Conservation (phyloP, 2,329 filamentous ascomycete species). For the Torrubiellomyces zombiae region DNA sequence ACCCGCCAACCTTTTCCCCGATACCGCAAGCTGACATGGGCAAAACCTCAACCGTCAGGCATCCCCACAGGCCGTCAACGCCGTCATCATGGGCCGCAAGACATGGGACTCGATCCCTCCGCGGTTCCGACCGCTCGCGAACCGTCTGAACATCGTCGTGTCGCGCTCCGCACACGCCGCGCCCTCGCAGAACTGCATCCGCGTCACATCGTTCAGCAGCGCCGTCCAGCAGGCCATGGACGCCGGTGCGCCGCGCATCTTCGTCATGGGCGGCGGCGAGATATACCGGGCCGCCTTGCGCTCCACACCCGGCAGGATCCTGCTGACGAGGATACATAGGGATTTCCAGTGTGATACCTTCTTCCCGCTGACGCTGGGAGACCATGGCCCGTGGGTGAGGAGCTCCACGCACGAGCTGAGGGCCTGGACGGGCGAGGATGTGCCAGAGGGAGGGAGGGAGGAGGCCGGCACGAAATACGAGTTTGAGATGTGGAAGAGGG, state of each 20-base stretch:
- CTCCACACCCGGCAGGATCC: conserved; percentile 39
- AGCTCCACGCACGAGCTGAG: conserved; percentile 35
- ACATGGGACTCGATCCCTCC: conserved; percentile 85
- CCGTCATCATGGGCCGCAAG: conserved; percentile 93
- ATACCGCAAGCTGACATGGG: too few relatives aligned
- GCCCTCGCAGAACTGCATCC: conserved; percentile 24
- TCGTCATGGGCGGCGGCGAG: conserved; percentile 80
- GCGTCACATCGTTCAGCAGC: conserved; percentile 39
- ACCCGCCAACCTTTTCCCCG: not conserved
- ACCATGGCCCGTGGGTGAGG: conserved; percentile 34
- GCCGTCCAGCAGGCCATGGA: conserved; percentile 33
- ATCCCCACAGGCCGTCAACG: conserved; percentile 34
- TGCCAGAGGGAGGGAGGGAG: conserved; percentile 36
- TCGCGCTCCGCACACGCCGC: conserved; percentile 30
- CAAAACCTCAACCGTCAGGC: conserved; percentile 12
- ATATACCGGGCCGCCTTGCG: conserved; percentile 63
- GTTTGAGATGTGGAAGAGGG: conserved; percentile 59
- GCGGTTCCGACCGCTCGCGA: conserved; percentile 62
- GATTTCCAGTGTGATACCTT: conserved; percentile 66
- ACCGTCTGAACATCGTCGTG: conserved; percentile 69
- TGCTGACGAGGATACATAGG: conserved; percentile 50
- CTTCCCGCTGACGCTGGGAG: conserved; percentile 45
- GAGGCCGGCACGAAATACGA: conserved; percentile 51
- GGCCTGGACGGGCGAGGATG: conserved; percentile 48
- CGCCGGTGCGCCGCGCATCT: conserved; percentile 40